Conservation (phyloP, 2,329 filamentous ascomycete genomes). For the Pyrenochaeta sp. region DNA sequence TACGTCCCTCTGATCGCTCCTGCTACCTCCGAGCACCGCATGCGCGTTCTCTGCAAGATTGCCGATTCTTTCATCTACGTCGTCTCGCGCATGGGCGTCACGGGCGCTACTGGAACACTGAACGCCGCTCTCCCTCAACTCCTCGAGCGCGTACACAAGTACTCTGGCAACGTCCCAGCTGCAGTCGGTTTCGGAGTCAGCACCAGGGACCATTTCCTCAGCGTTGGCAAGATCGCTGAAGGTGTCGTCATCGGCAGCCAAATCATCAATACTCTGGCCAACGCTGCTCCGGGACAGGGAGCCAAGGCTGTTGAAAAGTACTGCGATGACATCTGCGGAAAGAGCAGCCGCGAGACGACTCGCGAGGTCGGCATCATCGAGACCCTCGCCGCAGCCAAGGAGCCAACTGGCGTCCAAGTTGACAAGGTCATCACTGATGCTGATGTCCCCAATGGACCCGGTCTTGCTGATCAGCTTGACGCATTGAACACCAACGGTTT, state of each 20-base stretch:
- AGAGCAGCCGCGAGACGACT: constrained; percentile 60
- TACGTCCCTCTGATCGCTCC: constrained; percentile 98
- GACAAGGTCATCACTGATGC: constrained; percentile 71
- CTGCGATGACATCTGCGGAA: constrained; percentile 75
- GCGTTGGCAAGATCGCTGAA: constrained; percentile 82
- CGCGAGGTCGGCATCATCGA: constrained; percentile 75
- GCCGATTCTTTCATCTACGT: constrained; percentile 99
- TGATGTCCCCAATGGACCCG: constrained; percentile 64
- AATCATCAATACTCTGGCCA: constrained; percentile 81
- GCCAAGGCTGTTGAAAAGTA: constrained; percentile 83
- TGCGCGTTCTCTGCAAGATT: constrained; percentile 95
- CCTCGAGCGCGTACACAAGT: constrained; percentile 85
- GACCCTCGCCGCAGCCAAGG: constrained; percentile 67
- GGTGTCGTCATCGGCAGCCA: constrained; percentile 97
- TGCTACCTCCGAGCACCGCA: constrained; percentile 87
- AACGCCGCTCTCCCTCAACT: constrained; percentile 83
- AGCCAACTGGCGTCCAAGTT: constrained; percentile 70
- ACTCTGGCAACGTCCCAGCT: constrained; percentile 87
- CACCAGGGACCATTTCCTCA: constrained; percentile 90
- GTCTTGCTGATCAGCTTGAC: constrained; percentile 83
- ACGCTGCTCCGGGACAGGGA: constrained; percentile 71
- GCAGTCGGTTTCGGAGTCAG: constrained; percentile 97
- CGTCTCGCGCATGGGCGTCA: constrained; percentile 96
- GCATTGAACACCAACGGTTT: constrained; percentile 72
- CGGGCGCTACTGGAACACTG: constrained; percentile 83